A percentile compares a stretch with the other conserved stretches of the same genome.
Conservation (phyloP, 2,329 filamentous ascomycete genomes). For the Penicillium sp. region DNA sequence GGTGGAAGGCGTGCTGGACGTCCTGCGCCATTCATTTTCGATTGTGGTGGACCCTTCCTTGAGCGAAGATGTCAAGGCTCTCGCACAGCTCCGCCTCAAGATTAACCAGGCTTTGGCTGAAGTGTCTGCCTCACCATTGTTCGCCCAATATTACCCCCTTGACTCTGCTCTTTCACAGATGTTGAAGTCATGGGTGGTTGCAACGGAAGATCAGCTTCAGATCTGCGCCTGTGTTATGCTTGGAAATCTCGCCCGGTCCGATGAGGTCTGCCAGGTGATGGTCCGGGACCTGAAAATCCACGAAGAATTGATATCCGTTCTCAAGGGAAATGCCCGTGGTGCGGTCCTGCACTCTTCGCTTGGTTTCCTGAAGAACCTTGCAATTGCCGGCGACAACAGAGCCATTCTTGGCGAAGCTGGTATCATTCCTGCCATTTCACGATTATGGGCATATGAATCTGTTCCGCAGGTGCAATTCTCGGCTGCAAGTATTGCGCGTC, state of each 20-base stretch:
- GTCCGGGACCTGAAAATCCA: slow-evolving; percentile 40
- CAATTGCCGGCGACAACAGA: slow-evolving; percentile 44
- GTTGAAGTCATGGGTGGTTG: slow-evolving; percentile 40
- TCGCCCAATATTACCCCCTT: slow-evolving; percentile 39
- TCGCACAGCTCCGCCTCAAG: slow-evolving; percentile 36
- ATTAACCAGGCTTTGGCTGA: slow-evolving; percentile 42
- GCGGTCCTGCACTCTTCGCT: slow-evolving; percentile 44
- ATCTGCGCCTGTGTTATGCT: slow-evolving; percentile 48
- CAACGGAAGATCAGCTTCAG: slow-evolving; percentile 42
- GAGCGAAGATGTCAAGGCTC: slow-evolving; percentile 32
- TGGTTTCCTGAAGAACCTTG: slow-evolving; percentile 49
- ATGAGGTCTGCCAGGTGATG: slow-evolving; percentile 42
- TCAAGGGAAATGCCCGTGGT: slow-evolving; percentile 38
- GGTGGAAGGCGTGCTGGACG: slow-evolving; percentile 31
- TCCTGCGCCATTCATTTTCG: slow-evolving; percentile 31
- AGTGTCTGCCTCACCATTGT: slow-evolving; percentile 37
- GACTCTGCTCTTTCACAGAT: slow-evolving; percentile 34
- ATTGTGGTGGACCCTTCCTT: slow-evolving; percentile 24
- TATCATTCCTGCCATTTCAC: slow-evolving; percentile 38
- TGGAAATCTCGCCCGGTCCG: slow-evolving; percentile 46
- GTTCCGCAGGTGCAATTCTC: slow-evolving; percentile 46
- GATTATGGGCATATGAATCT: slow-evolving; percentile 40
- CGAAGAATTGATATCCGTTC: slow-evolving; percentile 37
- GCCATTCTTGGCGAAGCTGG: slow-evolving; percentile 37
- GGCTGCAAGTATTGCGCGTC: slow-evolving; percentile 41